Evolutionary conservation across 2,329 filamentous ascomycete genomes (phyloP), one percentile per base, ranked within the genome.

Genomic region (Venturia pyrina): DNA sequence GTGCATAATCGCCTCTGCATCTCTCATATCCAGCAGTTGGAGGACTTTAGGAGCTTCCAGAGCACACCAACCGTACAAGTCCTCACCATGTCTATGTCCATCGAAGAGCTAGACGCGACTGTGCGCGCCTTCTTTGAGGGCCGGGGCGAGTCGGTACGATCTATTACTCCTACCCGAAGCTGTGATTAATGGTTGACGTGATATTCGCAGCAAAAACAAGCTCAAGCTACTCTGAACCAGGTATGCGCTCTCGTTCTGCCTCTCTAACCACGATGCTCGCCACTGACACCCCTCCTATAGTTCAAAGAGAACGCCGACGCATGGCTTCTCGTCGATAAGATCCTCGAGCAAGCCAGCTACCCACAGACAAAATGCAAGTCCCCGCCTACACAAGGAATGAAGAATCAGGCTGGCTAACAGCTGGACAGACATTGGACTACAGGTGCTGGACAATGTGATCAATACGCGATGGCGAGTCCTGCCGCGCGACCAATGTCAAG

Each of bases 301-400:
- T 99, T 99, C 85, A 98, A 98, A 79, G 95, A 98, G 82, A 96
- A 98, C 74, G 93, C 93, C 67, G 95, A 99, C 81, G 89, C 95
- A 67, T 99, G 95, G 95, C 85, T 98, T 70, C 86, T 97, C 76
- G 95, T 98, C 73, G 95, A 97, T 77, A 93, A 96, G 80, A 96
- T 99, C 74, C 85, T 99, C 69, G 89, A 93, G 78, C 90, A 96
- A 77, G 90, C 95, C 69, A 89, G 89, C 76, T 96, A 97, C 76
- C 87, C 91, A 65, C 92, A 98, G 79, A 99, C 95, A 68, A 99
- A 99, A 82, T 99, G 91, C 93, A 81, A 74, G 88, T 82, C 71
- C 68, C 60, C 65, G 62, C 63, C 46, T 62, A 53, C n/a, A 37
- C 59, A 24, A 43, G 28, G 67, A 24, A 59, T n/a, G 28, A 37